phyloP scores from a whole-genome alignment of 2,329 filamentous ascomycete species.

The Paracoccidioides lutzii region DNA sequence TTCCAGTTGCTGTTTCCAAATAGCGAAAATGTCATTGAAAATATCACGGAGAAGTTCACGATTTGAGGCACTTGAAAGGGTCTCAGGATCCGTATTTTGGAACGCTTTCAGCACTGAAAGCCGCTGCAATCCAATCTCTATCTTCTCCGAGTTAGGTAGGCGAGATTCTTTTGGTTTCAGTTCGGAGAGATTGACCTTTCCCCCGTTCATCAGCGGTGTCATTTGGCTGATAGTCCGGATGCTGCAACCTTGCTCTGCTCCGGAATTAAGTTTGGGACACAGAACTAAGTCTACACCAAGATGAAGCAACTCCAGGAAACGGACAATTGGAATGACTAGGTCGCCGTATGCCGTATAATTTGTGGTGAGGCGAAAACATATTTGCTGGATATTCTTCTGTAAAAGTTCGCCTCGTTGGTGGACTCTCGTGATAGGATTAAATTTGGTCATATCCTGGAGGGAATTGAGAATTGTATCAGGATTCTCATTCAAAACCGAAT shows the following conservation, averaged over 20 bases:
- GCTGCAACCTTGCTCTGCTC: slow-evolving; percentile 10
- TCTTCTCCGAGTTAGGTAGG: neutral
- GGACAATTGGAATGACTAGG: slow-evolving; percentile 62
- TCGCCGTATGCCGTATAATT: slow-evolving; percentile 74
- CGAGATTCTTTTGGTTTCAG: neutral
- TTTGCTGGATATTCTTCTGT: slow-evolving; percentile 49
- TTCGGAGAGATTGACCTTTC: neutral
- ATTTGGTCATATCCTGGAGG: slow-evolving; percentile 12
- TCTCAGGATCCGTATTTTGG: slow-evolving; percentile 22
- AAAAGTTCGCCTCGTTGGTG: slow-evolving; percentile 23
- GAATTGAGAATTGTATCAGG: slow-evolving; percentile 19
- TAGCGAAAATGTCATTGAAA: slow-evolving; percentile 59
- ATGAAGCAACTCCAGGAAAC: slow-evolving; percentile 65
- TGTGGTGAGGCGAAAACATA: slow-evolving; percentile 55
- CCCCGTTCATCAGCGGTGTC: slow-evolving; percentile 30
- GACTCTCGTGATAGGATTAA: neutral
- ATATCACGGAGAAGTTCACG: slow-evolving; percentile 49
- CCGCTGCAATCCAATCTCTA: slow-evolving; percentile 27
- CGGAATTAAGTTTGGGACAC: slow-evolving; percentile 13
- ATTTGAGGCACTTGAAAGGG: slow-evolving; percentile 28
- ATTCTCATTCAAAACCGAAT: slow-evolving; percentile 41
- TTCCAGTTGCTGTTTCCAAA: slow-evolving; percentile 68
- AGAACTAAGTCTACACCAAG: slow-evolving; percentile 57
- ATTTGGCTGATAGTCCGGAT: slow-evolving; percentile 21
- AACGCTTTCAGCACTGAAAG: slow-evolving; percentile 24